Conservation (phyloP, 495 filamentous ascomycete genomes). For the Friedmanniomyces endolithicus region DNA sequence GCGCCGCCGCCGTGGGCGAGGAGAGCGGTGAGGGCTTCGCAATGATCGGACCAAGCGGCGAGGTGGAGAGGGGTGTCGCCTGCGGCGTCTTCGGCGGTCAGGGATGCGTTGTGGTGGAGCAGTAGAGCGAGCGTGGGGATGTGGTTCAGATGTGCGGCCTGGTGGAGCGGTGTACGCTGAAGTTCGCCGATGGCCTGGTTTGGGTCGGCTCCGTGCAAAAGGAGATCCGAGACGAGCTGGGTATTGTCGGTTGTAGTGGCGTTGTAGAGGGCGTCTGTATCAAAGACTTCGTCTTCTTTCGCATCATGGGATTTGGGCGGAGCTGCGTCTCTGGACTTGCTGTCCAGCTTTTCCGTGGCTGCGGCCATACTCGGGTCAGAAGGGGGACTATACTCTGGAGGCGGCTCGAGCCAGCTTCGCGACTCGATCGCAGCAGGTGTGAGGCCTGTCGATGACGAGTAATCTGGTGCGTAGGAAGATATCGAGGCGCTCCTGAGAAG, state of each 20-base stretch:
- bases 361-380: not conserved
- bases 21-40: conserved; percentile 9
- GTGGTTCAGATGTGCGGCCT: conserved; percentile 12
- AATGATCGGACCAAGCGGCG: conserved; percentile 11
- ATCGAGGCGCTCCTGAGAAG: not conserved
- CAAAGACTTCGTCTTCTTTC: conserved; percentile 4
- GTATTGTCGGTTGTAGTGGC: conserved; percentile 6
- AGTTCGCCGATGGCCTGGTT: conserved; percentile 3
- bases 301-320: not conserved
- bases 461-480: not conserved
- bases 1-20: conserved; percentile 6
- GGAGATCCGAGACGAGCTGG: conserved; percentile 3
- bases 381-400: conserved; percentile 15
- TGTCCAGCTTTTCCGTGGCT: conserved; percentile 1
- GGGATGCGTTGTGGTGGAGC: conserved; percentile 2
- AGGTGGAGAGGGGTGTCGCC: conserved; percentile 21
- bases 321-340: not conserved
- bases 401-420: conserved; percentile 15
- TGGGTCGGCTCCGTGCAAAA: not conserved
- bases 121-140: conserved; percentile 1
- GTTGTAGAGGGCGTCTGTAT: conserved; percentile 8
- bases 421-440: conserved; percentile 6
- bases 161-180: conserved; percentile 15
- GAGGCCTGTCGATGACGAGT: conserved; percentile 3
- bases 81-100: conserved; percentile 12